phyloP scores from a whole-genome alignment of 139 green algal species.

The Chlamydomonas urium region DNA sequence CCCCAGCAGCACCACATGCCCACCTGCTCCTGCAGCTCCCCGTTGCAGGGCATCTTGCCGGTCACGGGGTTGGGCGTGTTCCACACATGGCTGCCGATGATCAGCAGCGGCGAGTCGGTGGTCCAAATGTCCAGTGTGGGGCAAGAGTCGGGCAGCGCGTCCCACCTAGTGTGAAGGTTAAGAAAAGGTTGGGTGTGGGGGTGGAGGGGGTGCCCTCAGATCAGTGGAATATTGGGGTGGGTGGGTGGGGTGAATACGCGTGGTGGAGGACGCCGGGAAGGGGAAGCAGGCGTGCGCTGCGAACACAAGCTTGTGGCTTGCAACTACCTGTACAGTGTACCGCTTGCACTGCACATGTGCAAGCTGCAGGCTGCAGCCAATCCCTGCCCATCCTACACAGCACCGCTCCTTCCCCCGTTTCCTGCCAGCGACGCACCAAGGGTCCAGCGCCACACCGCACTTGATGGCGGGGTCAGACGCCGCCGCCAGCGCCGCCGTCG shows the following conservation, averaged over 20 bases:
- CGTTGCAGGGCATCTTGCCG: conserved; percentile 45
- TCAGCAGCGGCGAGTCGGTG: conserved; percentile 41
- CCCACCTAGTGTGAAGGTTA: neutral
- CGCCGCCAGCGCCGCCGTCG: conserved; percentile 42
- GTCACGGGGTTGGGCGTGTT: conserved; percentile 44
- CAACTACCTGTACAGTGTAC: neutral
- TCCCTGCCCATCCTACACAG: neutral
- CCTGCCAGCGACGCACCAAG: conserved; percentile 42
- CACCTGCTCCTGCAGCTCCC: conserved; percentile 38
- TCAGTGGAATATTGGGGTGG: neutral
- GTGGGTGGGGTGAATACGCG: neutral
- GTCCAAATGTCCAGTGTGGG: conserved; percentile 25
- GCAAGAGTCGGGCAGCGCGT: conserved; percentile 26
- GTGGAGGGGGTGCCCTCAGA: too few relatives aligned
- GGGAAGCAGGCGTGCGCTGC: neutral
- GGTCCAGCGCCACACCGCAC: conserved; percentile 48
- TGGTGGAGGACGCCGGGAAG: neutral
- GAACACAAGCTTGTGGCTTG: neutral
- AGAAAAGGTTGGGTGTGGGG: neutral
- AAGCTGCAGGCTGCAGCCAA: neutral
- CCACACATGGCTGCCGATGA: conserved; percentile 60
- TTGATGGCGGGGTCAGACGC: conserved; percentile 35
- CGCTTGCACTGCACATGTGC: neutral
- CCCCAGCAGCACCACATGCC: too few relatives aligned
- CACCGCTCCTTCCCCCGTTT: neutral